phyloP scores from a whole-genome alignment of 192 early-diverging fungal species.

The Dimargaris xerosporica region DNA sequence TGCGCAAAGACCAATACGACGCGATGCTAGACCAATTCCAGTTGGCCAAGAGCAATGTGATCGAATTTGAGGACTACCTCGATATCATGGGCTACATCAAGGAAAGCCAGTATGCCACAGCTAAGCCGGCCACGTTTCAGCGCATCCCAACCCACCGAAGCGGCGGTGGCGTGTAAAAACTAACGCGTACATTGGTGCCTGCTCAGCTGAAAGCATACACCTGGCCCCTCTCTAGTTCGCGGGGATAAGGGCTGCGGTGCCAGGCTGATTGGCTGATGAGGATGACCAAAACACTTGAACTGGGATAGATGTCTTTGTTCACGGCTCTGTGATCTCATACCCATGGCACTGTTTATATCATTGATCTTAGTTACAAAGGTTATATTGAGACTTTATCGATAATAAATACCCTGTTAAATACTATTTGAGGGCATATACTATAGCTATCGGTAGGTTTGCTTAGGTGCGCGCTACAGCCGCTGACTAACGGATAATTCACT shows the following conservation, averaged over 20 bases:
- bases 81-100: conserved; percentile 27
- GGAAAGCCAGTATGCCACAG: conserved; percentile 22
- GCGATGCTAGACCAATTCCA: conserved; percentile 14
- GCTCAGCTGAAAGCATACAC: neutral
- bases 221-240: neutral
- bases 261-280: no score
- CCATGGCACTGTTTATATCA: neutral
- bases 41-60: conserved; percentile 6
- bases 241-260: no score
- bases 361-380: neutral
- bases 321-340: neutral
- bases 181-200: neutral
- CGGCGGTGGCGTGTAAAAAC: conserved; percentile 29
- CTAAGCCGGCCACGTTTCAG: conserved; percentile 18
- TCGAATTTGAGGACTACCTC: conserved; percentile 36
- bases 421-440: no score
- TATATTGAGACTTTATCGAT: neutral
- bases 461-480: neutral
- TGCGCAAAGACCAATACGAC: conserved; percentile 12
- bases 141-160: conserved; percentile 33
- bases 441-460: no score
- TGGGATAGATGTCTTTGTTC: neutral
- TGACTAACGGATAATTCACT: neutral
- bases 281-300: neutral
- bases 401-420: neutral